Conservation (phyloP, 2,329 filamentous ascomycete species). For the Bretziella fagacearum region DNA sequence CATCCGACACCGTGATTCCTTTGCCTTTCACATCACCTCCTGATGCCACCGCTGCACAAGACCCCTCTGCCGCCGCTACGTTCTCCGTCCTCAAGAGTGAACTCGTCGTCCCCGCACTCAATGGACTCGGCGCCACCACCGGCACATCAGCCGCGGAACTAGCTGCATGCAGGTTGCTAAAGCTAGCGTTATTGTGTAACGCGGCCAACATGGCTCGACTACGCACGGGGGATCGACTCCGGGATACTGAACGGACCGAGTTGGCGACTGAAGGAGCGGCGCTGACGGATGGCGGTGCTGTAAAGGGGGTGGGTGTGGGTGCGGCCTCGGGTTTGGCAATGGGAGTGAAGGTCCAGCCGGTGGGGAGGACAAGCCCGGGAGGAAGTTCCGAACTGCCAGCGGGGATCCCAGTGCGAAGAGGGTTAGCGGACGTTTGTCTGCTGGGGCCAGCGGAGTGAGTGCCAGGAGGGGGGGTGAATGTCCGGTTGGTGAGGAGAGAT, state of each 20-base stretch:
- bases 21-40: conserved; percentile 23
- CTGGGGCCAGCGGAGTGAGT: conserved; percentile 7
- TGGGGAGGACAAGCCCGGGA: conserved; percentile 44
- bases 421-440: conserved; percentile 9
- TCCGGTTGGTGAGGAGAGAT: conserved; percentile 15
- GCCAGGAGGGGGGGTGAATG: conserved; percentile 7
- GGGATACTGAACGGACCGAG: conserved; percentile 9
- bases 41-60: too few species aligned
- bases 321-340: conserved; percentile 33
- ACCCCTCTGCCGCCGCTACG: conserved; percentile 18
- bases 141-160: conserved; percentile 8
- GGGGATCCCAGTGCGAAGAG: conserved; percentile 29
- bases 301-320: conserved; percentile 16
- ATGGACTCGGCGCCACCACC: conserved; percentile 7
- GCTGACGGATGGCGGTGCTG: conserved; percentile 14
- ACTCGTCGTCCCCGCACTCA: conserved; percentile 10
- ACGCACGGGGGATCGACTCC: conserved; percentile 10
- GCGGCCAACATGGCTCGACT: conserved; percentile 15
- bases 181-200: conserved; percentile 12
- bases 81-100: conserved; percentile 17
- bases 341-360: conserved; percentile 48
- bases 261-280: conserved; percentile 13
- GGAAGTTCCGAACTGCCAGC: conserved; percentile 45
- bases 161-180: conserved; percentile 9
- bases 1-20: conserved; percentile 32